phyloP scores from a whole-genome alignment of 805 yeast species.

The Yarrowia alimentaria region DNA sequence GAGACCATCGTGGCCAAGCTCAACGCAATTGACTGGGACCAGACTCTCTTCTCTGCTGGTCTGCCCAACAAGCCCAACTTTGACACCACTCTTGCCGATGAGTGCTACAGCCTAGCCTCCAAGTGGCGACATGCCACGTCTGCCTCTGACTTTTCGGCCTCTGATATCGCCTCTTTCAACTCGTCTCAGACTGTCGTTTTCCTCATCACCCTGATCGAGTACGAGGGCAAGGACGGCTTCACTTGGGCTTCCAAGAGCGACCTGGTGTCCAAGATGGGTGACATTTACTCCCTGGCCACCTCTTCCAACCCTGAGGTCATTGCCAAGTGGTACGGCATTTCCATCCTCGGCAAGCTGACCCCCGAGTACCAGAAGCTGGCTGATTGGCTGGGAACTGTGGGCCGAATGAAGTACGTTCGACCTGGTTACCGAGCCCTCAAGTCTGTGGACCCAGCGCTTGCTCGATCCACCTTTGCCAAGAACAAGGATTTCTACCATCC shows the following conservation, averaged over 20 bases:
- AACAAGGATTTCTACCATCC: slow-evolving; percentile 71
- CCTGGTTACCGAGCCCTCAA: slow-evolving; percentile 74
- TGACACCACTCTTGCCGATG: slow-evolving; percentile 73
- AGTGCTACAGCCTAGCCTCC: slow-evolving; percentile 62
- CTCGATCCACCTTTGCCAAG: slow-evolving; percentile 61
- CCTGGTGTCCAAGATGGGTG: slow-evolving; percentile 42
- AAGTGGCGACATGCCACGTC: slow-evolving; percentile 52
- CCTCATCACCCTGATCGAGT: slow-evolving; percentile 39
- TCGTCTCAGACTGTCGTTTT: slow-evolving; percentile 80
- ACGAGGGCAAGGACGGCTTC: slow-evolving; percentile 24
- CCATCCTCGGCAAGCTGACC: slow-evolving; percentile 54
- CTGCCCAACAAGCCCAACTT: slow-evolving; percentile 85
- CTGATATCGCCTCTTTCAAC: slow-evolving; percentile 58
- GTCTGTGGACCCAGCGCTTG: slow-evolving; percentile 62
- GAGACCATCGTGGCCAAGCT: slow-evolving; percentile 45
- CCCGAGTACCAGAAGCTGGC: slow-evolving; percentile 55
- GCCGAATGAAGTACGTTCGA: slow-evolving; percentile 91
- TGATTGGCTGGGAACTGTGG: slow-evolving; percentile 85
- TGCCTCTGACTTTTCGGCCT: slow-evolving; percentile 42
- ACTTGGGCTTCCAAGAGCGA: slow-evolving; percentile 16
- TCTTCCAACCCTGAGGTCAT: slow-evolving; percentile 78
- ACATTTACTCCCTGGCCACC: slow-evolving; percentile 46
- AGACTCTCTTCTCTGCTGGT: slow-evolving; percentile 80
- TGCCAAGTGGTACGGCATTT: slow-evolving; percentile 71
- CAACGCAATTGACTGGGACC: slow-evolving; percentile 76